phyloP scores from a whole-genome alignment of 306 rosid genomes.

The Dalbergia oliveri region DNA sequence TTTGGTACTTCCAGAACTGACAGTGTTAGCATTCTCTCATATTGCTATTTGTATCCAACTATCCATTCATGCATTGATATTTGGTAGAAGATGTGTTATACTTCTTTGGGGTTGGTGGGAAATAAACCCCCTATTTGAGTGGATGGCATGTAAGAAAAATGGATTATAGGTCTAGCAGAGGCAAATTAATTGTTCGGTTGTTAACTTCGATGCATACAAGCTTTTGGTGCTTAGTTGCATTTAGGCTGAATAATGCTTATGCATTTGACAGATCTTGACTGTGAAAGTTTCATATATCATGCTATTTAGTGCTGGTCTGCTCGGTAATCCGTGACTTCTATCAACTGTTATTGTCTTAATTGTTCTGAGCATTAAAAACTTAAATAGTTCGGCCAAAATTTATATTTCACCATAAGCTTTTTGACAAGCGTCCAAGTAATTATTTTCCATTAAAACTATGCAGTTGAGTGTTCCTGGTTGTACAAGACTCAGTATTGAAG shows the following conservation, averaged over 20 bases:
- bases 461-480: slow-evolving; percentile 95
- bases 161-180: not conserved
- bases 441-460: slow-evolving; percentile 44
- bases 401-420: not conserved
- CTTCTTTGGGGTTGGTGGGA: slow-evolving; percentile 1
- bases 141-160: slow-evolving; percentile 21
- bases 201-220: not conserved
- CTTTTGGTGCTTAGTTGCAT: slow-evolving; percentile 22
- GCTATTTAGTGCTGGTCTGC: slow-evolving; percentile 21
- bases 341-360: slow-evolving; percentile 16
- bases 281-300: slow-evolving; percentile 4
- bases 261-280: slow-evolving; percentile 32
- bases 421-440: slow-evolving; percentile 27
- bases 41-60: slow-evolving; percentile 12
- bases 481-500: slow-evolving; percentile 84
- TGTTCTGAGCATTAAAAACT: not conserved
- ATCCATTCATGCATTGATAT: not conserved
- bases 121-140: slow-evolving; percentile 2
- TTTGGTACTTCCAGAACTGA: not conserved
- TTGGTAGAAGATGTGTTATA: slow-evolving; percentile 26
- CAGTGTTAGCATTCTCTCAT: not conserved
- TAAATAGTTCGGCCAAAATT: not conserved
- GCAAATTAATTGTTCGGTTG: slow-evolving; percentile 14
- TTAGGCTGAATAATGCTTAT: slow-evolving; percentile 16
- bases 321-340: not conserved